These are phyloP conservation scores for Alternaria sp. DNA, from an alignment of 2,329 filamentous ascomycete species.

Conservation along the genomic window DNA sequence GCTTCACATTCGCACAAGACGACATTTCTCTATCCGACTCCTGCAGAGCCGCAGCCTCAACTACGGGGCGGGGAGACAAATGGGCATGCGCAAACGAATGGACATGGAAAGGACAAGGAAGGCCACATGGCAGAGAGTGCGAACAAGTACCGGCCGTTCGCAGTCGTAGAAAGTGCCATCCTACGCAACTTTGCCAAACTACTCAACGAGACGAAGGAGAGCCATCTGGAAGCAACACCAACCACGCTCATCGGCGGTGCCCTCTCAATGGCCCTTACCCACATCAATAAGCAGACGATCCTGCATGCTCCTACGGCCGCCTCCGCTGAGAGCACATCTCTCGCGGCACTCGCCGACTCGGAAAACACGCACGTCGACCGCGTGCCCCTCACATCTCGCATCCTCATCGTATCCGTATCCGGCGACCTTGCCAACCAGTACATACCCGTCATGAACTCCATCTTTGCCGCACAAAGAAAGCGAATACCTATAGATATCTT, in stretches of 20 bases:
- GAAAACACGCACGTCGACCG: slow-evolving; percentile 45
- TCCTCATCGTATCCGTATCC: slow-evolving; percentile 88
- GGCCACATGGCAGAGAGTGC: slow-evolving; percentile 56
- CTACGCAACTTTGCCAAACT: slow-evolving; percentile 76
- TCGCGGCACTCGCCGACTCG: slow-evolving; percentile 54
- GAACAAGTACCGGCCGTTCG: slow-evolving; percentile 95
- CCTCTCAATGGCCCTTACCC: slow-evolving; percentile 83
- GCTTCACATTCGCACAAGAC: slow-evolving; percentile 88
- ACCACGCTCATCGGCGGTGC: slow-evolving; percentile 92
- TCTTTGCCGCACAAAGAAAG: slow-evolving; percentile 90
- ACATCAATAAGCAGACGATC: slow-evolving; percentile 84
- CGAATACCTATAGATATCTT: slow-evolving; percentile 92
- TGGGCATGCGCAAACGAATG: slow-evolving; percentile 37
- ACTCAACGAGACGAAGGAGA: slow-evolving; percentile 68
- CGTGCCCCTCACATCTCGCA: slow-evolving; percentile 73
- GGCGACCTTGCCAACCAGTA: slow-evolving; percentile 88
- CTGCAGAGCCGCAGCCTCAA: slow-evolving; percentile 31
- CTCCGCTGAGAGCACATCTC: slow-evolving; percentile 52
- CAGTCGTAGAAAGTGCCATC: slow-evolving; percentile 82
- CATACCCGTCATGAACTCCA: slow-evolving; percentile 97
- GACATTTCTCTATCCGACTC: slow-evolving; percentile 84
- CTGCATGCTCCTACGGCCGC: slow-evolving; percentile 46
- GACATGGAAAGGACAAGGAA: slow-evolving; percentile 23
- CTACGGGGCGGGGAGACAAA: slow-evolving; percentile 27
- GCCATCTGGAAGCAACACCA: slow-evolving; percentile 69